Base-by-base conservation (phyloP, 257 asterid species). In the Sherardia arvensis region DNA sequence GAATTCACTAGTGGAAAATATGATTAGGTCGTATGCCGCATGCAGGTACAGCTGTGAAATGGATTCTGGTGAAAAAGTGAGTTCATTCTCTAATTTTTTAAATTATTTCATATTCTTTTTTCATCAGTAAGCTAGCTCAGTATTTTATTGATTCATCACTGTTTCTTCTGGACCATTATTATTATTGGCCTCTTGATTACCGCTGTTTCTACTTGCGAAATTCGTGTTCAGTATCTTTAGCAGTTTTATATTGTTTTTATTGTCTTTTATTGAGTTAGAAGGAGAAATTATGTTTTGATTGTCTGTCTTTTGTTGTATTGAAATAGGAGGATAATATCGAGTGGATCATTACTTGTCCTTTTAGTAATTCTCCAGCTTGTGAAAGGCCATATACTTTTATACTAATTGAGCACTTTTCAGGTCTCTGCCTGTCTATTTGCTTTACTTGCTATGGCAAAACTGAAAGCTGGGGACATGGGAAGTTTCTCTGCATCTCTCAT, bases 11-110 rank as follows among this genome's bases (percentile, higher is more conserved):
- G 57, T 85, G 78, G 79, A 79, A 30, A 80, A 83, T 82, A 70
- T 88, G 80, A 83, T 87, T 80, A 87, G 83, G 84, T 75, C 84
- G 43, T 84, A 79, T 66, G 89, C 83, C 65, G 78, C 90, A 54
- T 85, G 83, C 82, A 77, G 79, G 66, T 80, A 78, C 69, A 85
- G 80, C 71, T 66, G 72, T 67, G 58, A 53, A 67, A 67, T 73
- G 69, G 81, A 72, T 76, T 47, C 65, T 59, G 95, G 66, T 33
- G 86, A 83, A 61, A 93, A 83, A 87, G 97, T 92, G 74, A 77
- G 79, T 53, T 66, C 47, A 57, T 47, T 71, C 20, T 66, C 48
- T 26, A 56, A 48, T 28, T 66, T 58, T 23, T 32, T n/a, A n/a
- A n/a, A n/a, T 20, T 25, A 7, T 27, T 33, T 17, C 4, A 4